A percentile compares a stretch with the other conserved stretches of the same genome.
Evolutionary conservation across 768 basidiomycete species (phyloP).

Genomic region (Mycena capillaripes): DNA sequence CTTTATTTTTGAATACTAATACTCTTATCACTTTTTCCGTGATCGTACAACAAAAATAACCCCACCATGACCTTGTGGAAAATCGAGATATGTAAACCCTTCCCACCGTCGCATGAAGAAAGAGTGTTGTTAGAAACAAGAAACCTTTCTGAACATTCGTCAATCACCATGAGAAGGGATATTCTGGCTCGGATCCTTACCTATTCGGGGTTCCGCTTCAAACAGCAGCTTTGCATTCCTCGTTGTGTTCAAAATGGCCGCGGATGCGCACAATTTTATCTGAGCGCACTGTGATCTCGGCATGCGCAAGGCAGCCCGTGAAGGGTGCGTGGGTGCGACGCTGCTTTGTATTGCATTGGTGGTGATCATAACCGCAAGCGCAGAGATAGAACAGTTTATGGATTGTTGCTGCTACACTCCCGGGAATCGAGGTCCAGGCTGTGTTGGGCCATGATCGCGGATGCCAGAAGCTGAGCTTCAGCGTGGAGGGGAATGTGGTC

Average conservation of each 20-base stretch:
- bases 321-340: neutral
- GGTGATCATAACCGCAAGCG: neutral
- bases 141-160: too few relatives aligned
- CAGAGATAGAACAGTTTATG: neutral
- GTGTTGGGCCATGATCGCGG: neutral
- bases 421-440: neutral
- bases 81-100: too few relatives aligned
- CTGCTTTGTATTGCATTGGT: neutral
- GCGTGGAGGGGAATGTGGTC: too few relatives aligned
- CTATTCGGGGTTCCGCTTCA: too few relatives aligned
- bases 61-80: too few relatives aligned
- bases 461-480: neutral
- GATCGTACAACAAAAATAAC: too few relatives aligned
- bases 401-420: neutral
- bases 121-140: too few relatives aligned
- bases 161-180: too few relatives aligned
- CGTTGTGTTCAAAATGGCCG: slow-evolving; percentile 2
- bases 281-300: neutral
- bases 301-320: neutral
- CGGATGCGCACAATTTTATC: neutral
- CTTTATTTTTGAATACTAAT: too few relatives aligned
- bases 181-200: too few relatives aligned
- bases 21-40: too few relatives aligned
- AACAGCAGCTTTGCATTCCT: neutral
- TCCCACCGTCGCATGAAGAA: too few relatives aligned